Evolutionary conservation across 805 yeast species (phyloP), one percentile per base, ranked within the genome.

Genomic region (Saturnispora hagleri): DNA sequence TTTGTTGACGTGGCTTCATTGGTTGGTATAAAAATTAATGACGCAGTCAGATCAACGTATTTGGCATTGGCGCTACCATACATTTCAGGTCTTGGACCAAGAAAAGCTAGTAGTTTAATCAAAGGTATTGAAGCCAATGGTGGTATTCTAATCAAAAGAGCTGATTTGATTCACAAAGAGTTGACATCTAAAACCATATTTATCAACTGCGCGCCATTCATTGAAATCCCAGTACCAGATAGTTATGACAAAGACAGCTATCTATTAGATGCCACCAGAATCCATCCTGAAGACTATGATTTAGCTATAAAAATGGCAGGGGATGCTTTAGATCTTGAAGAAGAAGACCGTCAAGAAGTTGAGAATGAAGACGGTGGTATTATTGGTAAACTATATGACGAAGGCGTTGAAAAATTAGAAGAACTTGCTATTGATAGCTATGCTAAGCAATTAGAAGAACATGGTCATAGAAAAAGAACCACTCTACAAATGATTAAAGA

Each of bases 261-360:
- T 62, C 73, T 85, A 43, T 75, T 93, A 58, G 99, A 93, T 67
- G 90, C 93, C 48, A 93, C 99, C 0, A 80, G 99, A 70, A 89
- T 93, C 46, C 99, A 93, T 62, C 98, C 98, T 7, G 98, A 93
- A 68, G 99, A 93, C 69, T 93, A 93, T 66, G 96, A 88, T 57
- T 75, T 93, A 59, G 98, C 97, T 3, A 80, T 93, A 48, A 93
- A 93, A 66, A 93, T 93, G 90, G 98, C 97, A 7, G 93, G 96
- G 1, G 99, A 93, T 72, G 98, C 99, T 2, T 75, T 93, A 57
- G 99, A 91, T 65, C 77, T 90, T 57, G 97, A 89, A 60, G 99
- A 95, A 61, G 98, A 91, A 67, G 96, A 89, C 57, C 88, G 62
- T 46, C 63, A 60, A 35, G 69, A 62, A 44, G 95, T 89, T 63